Evolutionary conservation across 805 yeast species (phyloP).

Genomic region (Yarrowia yakushimensis): DNA sequence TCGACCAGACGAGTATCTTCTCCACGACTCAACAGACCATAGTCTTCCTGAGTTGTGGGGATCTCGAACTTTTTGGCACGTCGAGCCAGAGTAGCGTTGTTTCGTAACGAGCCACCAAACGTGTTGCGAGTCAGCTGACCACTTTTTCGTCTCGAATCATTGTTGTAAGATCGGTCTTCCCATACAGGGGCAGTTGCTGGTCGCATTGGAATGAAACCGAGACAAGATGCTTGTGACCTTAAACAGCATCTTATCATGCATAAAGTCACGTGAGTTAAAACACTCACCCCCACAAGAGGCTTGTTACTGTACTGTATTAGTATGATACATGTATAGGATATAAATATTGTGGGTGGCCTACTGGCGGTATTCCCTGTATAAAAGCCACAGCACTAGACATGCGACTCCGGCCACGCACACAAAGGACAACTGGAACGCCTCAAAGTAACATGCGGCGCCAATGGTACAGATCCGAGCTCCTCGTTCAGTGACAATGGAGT

Average conservation of each 20-base stretch:
- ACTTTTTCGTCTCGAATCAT: not conserved
- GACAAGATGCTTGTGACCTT: not conserved
- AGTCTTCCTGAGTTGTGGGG: slow-evolving; percentile 28
- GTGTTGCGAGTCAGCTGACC: not conserved
- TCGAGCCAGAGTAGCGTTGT: not conserved
- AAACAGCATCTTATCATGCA: slow-evolving; percentile 10
- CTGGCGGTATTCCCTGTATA: slow-evolving; percentile 15
- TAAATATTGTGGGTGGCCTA: not conserved
- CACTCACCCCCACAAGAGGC: not conserved
- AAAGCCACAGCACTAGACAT: slow-evolving; percentile 14
- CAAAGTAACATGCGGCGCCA: slow-evolving; percentile 31
- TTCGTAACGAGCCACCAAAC: not conserved
- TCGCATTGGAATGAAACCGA: not conserved
- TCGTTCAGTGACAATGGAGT: slow-evolving; percentile 32
- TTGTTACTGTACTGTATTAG: not conserved
- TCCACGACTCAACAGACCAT: slow-evolving; percentile 47
- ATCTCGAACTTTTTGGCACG: slow-evolving; percentile 17
- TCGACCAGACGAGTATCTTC: slow-evolving; percentile 37
- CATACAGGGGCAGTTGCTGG: slow-evolving; percentile 15
- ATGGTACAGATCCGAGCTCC: slow-evolving; percentile 30
- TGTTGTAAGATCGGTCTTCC: not conserved
- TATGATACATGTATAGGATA: not conserved
- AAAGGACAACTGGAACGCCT: slow-evolving; percentile 27
- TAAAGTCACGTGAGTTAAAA: not conserved
- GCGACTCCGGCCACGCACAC: slow-evolving; percentile 1